phyloP scores from a whole-genome alignment of 1,284 basidiomycete species.

The Rhodotorula sp. region DNA sequence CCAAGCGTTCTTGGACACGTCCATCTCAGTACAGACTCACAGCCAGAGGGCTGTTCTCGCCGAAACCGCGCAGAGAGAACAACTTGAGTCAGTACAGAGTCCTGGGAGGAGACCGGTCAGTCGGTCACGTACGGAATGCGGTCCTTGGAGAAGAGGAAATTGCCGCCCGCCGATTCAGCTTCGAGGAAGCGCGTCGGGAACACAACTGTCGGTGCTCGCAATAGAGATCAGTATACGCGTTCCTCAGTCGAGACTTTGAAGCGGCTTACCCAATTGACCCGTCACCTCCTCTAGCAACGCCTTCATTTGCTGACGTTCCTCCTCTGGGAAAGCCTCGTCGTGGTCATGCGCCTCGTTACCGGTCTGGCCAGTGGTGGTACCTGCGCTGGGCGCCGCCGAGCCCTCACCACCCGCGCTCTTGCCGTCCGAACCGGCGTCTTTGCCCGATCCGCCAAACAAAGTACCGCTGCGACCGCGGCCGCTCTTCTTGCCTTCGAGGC shows the following conservation, averaged over 20 bases:
- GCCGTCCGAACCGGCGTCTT: neutral
- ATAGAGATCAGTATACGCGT: neutral
- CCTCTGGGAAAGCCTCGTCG: slow-evolving; percentile 57
- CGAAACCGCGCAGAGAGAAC: neutral
- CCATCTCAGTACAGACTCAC: neutral
- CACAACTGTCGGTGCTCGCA: slow-evolving; percentile 53
- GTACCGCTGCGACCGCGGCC: slow-evolving; percentile 20
- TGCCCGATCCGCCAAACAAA: slow-evolving; percentile 14
- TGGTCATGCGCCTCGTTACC: slow-evolving; percentile 28
- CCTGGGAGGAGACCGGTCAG: neutral
- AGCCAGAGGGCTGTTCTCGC: slow-evolving; percentile 18
- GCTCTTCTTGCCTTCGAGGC: slow-evolving; percentile 18
- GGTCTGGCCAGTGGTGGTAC: neutral
- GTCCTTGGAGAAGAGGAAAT: slow-evolving; percentile 58
- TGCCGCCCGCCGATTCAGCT: slow-evolving; percentile 43
- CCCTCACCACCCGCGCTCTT: neutral
- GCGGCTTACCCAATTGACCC: slow-evolving; percentile 73
- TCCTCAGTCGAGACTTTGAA: neutral
- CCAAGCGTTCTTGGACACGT: neutral
- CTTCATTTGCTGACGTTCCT: slow-evolving; percentile 85
- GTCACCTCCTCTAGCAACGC: slow-evolving; percentile 67
- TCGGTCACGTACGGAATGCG: slow-evolving; percentile 28
- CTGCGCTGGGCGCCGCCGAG: neutral
- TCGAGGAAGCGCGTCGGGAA: slow-evolving; percentile 44
- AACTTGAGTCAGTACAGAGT: neutral